A percentile compares a stretch with the other conserved stretches of the same genome.
These are phyloP conservation scores for Paecilomyces variotii DNA, from an alignment of 2,329 filamentous ascomycete genomes.

Conservation along the genomic window DNA sequence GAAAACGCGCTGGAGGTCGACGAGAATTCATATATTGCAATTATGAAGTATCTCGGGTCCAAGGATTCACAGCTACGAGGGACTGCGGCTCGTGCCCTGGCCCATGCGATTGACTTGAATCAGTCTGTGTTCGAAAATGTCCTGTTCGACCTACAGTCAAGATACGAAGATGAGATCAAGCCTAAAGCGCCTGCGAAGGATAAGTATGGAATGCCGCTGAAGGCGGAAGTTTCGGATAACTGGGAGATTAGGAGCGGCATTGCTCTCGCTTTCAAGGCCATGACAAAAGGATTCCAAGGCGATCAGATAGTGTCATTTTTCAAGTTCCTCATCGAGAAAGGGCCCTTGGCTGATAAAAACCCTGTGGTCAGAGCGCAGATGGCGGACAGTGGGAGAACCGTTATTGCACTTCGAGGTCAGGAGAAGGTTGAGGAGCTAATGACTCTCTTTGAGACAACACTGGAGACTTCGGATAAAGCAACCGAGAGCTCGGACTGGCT, in stretches of 20 bases:
- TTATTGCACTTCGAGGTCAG: slow-evolving; percentile 76
- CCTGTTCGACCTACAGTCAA: slow-evolving; percentile 57
- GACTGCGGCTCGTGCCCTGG: slow-evolving; percentile 73
- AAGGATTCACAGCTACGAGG: slow-evolving; percentile 74
- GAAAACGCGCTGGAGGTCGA: slow-evolving; percentile 73
- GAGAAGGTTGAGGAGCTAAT: slow-evolving; percentile 80
- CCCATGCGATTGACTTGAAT: slow-evolving; percentile 60
- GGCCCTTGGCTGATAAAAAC: slow-evolving; percentile 79
- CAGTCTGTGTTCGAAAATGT: slow-evolving; percentile 53
- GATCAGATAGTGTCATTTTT: slow-evolving; percentile 69
- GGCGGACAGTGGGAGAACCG: slow-evolving; percentile 76
- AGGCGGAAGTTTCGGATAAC: slow-evolving; percentile 75
- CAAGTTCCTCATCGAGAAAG: slow-evolving; percentile 74
- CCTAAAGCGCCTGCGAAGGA: slow-evolving; percentile 77
- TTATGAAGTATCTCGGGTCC: slow-evolving; percentile 71
- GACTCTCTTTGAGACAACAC: slow-evolving; percentile 78
- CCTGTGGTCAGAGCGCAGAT: slow-evolving; percentile 74
- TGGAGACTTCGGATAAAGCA: slow-evolving; percentile 78
- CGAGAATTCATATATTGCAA: slow-evolving; percentile 55
- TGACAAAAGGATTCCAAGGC: slow-evolving; percentile 62
- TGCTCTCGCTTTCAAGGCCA: slow-evolving; percentile 75
- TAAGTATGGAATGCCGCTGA: slow-evolving; percentile 88
- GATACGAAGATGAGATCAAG: slow-evolving; percentile 73
- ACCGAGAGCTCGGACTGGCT: slow-evolving; percentile 78
- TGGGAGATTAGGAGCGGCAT: slow-evolving; percentile 91